A percentile compares a stretch with the other conserved stretches of the same genome.
These are phyloP conservation scores for Discostella pseudostelligera DNA, from an alignment of 108 stramenopile species.

Conservation along the genomic window DNA sequence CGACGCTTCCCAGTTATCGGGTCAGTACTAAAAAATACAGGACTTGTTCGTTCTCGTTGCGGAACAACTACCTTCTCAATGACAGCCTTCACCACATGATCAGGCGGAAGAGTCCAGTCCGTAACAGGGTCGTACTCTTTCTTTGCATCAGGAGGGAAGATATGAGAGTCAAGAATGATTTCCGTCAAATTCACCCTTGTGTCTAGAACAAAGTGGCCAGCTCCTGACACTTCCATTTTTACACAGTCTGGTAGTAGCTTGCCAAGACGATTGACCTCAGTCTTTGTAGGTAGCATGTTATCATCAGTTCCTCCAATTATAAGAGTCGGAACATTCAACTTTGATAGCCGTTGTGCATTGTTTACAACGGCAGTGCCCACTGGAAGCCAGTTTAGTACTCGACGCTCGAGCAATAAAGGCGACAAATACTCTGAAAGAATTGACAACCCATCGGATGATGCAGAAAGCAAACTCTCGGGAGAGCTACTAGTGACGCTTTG, in stretches of 20 bases:
- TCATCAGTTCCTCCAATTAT: slow-evolving; percentile 76
- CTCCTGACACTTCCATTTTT: slow-evolving; percentile 54
- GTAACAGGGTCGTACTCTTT: slow-evolving; percentile 64
- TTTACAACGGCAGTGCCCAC: slow-evolving; percentile 65
- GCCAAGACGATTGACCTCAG: slow-evolving; percentile 63
- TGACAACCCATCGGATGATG: slow-evolving; percentile 54
- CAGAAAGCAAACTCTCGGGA: slow-evolving; percentile 29
- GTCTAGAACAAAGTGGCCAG: slow-evolving; percentile 84
- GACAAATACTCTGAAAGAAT: slow-evolving; percentile 64
- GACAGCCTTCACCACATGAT: slow-evolving; percentile 49
- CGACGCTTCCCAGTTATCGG: slow-evolving; percentile 54
- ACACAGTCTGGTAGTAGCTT: slow-evolving; percentile 61
- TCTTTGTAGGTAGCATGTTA: slow-evolving; percentile 67
- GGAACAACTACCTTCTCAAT: slow-evolving; percentile 61
- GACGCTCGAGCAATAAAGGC: slow-evolving; percentile 55
- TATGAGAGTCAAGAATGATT: slow-evolving; percentile 71
- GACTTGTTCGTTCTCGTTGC: slow-evolving; percentile 55
- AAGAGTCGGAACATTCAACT: slow-evolving; percentile 66
- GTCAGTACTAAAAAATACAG: slow-evolving; percentile 84
- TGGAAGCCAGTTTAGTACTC: slow-evolving; percentile 74
- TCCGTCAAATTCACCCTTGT: slow-evolving; percentile 82
- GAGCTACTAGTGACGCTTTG: slow-evolving; percentile 9
- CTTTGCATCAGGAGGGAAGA: slow-evolving; percentile 60
- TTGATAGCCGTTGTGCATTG: slow-evolving; percentile 45
- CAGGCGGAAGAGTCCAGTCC: slow-evolving; percentile 73